Base-by-base conservation (phyloP, 306 rosid species). In the Quercus berberidifolia region DNA sequence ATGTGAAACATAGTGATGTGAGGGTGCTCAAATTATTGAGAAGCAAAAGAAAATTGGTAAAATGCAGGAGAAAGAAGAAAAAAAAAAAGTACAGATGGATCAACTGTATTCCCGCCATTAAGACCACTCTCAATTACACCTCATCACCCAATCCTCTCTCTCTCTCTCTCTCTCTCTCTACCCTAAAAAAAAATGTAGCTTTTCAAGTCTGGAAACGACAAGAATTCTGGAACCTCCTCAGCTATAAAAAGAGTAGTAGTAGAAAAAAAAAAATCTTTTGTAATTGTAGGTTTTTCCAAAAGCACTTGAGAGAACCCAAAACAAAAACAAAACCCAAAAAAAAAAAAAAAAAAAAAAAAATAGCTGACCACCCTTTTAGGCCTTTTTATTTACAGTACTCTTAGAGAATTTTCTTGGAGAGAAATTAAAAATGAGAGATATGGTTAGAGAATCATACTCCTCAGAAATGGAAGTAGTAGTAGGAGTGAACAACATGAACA, bases 61-160 rank as follows among this genome's bases (percentile, higher is more conserved):
- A 60, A 73, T 83, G 79, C 86, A 55, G 83, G 88, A 85, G 85
- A 26, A 82, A 74, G 46, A 41, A 41, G 46, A 2, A 41, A 8
- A 41, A 41, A n/a, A 8, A 41, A 41, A 8, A 41, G 93, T 84
- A 86, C 90, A 81, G 25, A 79, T 85, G 80, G 92, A 91, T 88
- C 90, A 86, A 84, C 88, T 86, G 84, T 82, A 90, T 78, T 88
- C 88, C 93, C 90, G 84, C 96, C 96, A 84, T 86, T 83, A 82
- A 89, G 76, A 82, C 85, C 86, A 77, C 71, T 78, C 77, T 85
- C 70, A 85, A 71, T 78, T 73, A 77, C 88, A 55, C 91, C 68
- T 46, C 74, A 63, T 5, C 73, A 33, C 78, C 58, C 68, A 31
- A 26, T 62, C 68, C 71, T 49, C 57, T 78, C 52, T 76, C 68